Percentiles rank a stretch among this genome's conserved stretches.
These are phyloP conservation scores for Sclerotinia spermophila DNA, from an alignment of 2,329 filamentous ascomycete species.

Conservation along the genomic window DNA sequence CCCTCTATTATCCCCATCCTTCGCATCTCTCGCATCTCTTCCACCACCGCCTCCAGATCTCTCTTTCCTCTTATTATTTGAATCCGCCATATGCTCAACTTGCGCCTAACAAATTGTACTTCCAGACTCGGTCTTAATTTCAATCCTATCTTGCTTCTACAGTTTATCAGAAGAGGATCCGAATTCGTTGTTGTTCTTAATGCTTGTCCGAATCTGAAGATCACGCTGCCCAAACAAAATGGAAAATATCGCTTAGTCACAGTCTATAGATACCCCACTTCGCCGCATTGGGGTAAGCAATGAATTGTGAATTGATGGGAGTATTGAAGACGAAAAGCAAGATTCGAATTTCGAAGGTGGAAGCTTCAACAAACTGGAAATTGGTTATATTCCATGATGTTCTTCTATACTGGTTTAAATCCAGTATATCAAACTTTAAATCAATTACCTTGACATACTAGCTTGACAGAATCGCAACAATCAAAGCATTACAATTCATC, in stretches of 20 bases:
- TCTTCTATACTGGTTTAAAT: neutral
- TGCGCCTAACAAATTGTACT: neutral
- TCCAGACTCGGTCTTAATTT: neutral
- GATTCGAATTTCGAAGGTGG: neutral
- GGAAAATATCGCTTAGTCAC: slow-evolving; percentile 15
- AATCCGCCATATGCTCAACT: slow-evolving; percentile 1
- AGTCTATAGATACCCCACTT: neutral
- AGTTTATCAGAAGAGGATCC: neutral
- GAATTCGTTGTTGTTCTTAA: neutral
- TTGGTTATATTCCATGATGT: neutral
- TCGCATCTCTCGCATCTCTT: slow-evolving; percentile 6
- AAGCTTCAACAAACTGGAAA: too few species aligned
- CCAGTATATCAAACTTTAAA: neutral
- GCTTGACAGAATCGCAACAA: neutral
- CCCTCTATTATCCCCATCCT: slow-evolving; percentile 16
- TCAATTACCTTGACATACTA: neutral
- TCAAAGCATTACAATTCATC: neutral
- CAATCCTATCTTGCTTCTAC: neutral
- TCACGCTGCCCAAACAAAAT: slow-evolving; percentile 8
- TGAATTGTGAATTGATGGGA: neutral
- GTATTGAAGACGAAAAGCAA: neutral
- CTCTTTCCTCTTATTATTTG: slow-evolving; percentile 22
- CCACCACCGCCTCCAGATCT: slow-evolving; percentile 15
- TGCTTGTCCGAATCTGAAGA: neutral
- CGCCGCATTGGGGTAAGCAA: neutral